phyloP scores from a whole-genome alignment of 148 eudicot genomes.

The Persicaria tinctoria region DNA sequence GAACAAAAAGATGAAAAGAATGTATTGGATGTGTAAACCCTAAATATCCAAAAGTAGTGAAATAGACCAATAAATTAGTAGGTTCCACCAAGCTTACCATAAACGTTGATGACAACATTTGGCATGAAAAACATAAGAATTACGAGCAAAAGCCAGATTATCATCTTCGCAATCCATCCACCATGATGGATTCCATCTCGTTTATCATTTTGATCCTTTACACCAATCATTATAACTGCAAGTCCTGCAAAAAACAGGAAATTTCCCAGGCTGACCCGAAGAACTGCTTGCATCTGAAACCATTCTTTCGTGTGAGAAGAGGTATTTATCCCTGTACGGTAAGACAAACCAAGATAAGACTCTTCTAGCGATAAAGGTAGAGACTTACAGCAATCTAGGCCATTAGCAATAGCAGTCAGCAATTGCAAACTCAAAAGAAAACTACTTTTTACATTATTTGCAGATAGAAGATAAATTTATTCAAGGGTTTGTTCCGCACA shows the following conservation, averaged over 20 bases:
- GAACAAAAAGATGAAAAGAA: background rate
- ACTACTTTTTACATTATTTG: background rate
- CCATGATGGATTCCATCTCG: slow-evolving; percentile 98
- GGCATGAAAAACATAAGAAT: slow-evolving; percentile 83
- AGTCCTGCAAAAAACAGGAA: slow-evolving; percentile 71
- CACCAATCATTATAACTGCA: slow-evolving; percentile 84
- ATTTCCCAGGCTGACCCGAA: slow-evolving; percentile 93
- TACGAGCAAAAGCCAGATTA: slow-evolving; percentile 71
- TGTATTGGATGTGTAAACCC: no score
- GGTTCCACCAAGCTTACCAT: slow-evolving; percentile 49
- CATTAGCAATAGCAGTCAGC: background rate
- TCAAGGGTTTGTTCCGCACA: no score
- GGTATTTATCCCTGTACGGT: slow-evolving; percentile 63
- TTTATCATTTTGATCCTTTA: slow-evolving; percentile 89
- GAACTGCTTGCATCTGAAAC: slow-evolving; percentile 75
- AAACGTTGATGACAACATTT: slow-evolving; percentile 51
- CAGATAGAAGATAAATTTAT: background rate
- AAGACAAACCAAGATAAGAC: slow-evolving; percentile 7
- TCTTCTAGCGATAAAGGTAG: background rate
- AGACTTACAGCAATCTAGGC: background rate
- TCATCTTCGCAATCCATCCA: slow-evolving; percentile 83
- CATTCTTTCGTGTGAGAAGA: slow-evolving; percentile 58
- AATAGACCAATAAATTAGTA: background rate
- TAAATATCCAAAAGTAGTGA: background rate
- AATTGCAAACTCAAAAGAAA: background rate